phyloP scores from a whole-genome alignment of 2,329 filamentous ascomycete genomes.

The Venturia oleaginea region DNA sequence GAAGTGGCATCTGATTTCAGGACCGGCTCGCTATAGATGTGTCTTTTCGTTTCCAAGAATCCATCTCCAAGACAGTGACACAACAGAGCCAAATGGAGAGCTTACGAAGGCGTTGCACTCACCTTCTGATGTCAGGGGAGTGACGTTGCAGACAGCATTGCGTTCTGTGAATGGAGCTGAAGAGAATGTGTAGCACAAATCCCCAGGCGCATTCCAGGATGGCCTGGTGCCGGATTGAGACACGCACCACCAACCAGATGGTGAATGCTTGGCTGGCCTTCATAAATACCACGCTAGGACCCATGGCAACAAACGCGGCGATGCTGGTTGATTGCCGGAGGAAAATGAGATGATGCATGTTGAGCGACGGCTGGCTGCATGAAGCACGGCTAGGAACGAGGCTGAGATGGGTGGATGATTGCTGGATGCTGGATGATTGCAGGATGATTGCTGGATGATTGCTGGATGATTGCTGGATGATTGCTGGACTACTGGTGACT shows the following conservation, averaged over 20 bases:
- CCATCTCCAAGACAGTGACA: constrained; percentile 3
- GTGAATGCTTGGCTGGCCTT: neutral
- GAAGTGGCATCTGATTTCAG: neutral
- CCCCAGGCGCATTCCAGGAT: constrained; percentile 10
- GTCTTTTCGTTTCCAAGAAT: neutral
- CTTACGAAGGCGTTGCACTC: constrained; percentile 3
- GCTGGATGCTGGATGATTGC: no score
- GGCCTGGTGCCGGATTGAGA: constrained; percentile 2
- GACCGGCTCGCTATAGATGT: neutral
- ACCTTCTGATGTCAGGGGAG: neutral
- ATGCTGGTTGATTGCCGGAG: neutral
- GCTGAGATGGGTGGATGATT: no score
- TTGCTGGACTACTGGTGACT: no score
- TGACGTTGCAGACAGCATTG: constrained; percentile 5
- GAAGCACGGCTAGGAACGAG: constrained; percentile 4
- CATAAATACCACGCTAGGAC: neutral
- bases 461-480: no score
- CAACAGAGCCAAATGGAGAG: constrained; percentile 1
- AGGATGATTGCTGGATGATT: no score
- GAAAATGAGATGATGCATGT: neutral
- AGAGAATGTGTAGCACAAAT: constrained; percentile 4
- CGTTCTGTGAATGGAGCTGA: constrained; percentile 5
- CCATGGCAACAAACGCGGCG: neutral
- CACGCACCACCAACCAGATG: constrained; percentile 6
- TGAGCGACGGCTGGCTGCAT: constrained; percentile 5